phyloP scores from a whole-genome alignment of 306 rosid genomes.

The Gynostemma pentaphyllum region DNA sequence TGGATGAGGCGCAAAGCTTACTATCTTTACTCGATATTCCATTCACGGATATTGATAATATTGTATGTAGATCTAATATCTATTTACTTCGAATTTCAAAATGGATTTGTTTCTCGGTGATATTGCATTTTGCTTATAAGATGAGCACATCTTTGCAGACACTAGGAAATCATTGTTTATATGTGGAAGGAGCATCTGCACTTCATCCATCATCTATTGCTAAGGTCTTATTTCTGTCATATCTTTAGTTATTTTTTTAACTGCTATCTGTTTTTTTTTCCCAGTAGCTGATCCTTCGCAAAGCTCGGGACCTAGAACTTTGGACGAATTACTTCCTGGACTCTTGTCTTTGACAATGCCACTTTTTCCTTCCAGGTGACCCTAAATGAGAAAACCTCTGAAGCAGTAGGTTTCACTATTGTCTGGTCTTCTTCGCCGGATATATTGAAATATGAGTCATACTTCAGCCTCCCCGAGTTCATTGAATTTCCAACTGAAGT shows the following conservation, averaged over 20 bases:
- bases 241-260: neutral
- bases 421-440: constrained; percentile 90
- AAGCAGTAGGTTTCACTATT: constrained; percentile 44
- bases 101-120: neutral
- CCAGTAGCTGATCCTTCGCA: neutral
- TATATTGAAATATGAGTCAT: constrained; percentile 47
- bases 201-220: constrained; percentile 67
- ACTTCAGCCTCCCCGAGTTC: constrained; percentile 69
- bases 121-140: neutral
- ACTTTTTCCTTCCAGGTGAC: constrained; percentile 37
- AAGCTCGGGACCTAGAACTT: neutral
- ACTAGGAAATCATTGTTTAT: constrained; percentile 40
- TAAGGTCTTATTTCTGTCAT: constrained; percentile 30
- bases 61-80: constrained; percentile 54
- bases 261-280: neutral
- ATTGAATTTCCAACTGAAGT: constrained; percentile 91
- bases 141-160: constrained; percentile 34
- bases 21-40: constrained; percentile 59
- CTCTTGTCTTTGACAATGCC: neutral
- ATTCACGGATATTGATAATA: constrained; percentile 71
- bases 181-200: constrained; percentile 84
- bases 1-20: constrained; percentile 50
- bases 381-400: constrained; percentile 42
- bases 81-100: neutral
- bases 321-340: neutral